phyloP scores from a whole-genome alignment of 2,329 filamentous ascomycete genomes.

The Trichoderma atrobrunneum region DNA sequence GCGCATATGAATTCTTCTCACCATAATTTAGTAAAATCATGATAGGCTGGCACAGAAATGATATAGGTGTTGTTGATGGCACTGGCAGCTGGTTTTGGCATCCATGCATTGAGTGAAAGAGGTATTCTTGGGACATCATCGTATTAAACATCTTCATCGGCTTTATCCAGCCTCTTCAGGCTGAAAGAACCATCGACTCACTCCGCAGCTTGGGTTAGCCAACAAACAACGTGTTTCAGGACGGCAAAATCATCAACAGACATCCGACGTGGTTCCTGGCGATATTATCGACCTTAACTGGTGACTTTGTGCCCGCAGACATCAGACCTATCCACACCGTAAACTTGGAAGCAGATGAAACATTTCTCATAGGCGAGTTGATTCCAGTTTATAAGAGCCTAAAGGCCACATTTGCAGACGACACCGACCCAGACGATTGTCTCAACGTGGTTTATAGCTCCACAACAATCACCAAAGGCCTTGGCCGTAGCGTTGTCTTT shows the following conservation, averaged over 20 bases:
- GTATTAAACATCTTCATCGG: slow-evolving; percentile 48
- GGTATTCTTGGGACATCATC: slow-evolving; percentile 50
- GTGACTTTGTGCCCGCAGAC: slow-evolving; percentile 56
- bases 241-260: slow-evolving; percentile 32
- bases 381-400: slow-evolving; percentile 51
- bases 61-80: slow-evolving; percentile 53
- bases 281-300: slow-evolving; percentile 49
- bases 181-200: slow-evolving; percentile 41
- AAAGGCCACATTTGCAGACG: slow-evolving; percentile 37
- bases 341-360: slow-evolving; percentile 62
- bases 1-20: accelerated
- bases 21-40: too few relatives aligned
- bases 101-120: slow-evolving; percentile 51
- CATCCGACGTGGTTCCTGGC: slow-evolving; percentile 47
- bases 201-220: slow-evolving; percentile 35
- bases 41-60: neutral
- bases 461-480: slow-evolving; percentile 55
- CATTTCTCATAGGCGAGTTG: slow-evolving; percentile 58
- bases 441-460: slow-evolving; percentile 57
- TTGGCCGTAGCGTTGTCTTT: slow-evolving; percentile 55
- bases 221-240: slow-evolving; percentile 37
- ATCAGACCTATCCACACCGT: slow-evolving; percentile 51
- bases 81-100: slow-evolving; percentile 53
- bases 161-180: slow-evolving; percentile 41
- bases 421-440: slow-evolving; percentile 46